These are phyloP conservation scores for Aphanomyces invadans DNA, from an alignment of 352 stramenopile species.

Conservation along the genomic window DNA sequence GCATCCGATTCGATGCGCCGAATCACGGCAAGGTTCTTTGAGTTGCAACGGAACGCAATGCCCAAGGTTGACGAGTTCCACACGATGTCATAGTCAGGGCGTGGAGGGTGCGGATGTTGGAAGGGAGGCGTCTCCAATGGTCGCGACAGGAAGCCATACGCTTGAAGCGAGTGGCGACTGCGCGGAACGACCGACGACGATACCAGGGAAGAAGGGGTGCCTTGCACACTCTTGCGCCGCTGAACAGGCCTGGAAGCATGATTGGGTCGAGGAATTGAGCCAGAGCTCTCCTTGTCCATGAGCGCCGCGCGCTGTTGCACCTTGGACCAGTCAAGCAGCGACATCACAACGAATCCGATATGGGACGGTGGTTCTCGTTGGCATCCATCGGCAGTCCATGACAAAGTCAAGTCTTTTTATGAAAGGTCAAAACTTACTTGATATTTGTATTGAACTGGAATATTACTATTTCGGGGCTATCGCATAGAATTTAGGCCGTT, in stretches of 20 bases:
- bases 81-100: conserved; percentile 15
- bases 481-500: no score
- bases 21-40: conserved; percentile 20
- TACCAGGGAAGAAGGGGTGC: background rate
- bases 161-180: background rate
- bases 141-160: background rate
- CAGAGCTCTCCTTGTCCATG: background rate
- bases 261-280: background rate
- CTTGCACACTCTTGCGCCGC: background rate
- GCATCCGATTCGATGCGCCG: conserved; percentile 13
- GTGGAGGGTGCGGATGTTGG: background rate
- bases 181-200: background rate
- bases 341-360: background rate
- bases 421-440: no score
- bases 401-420: background rate
- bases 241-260: background rate
- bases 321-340: conserved; percentile 3
- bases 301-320: background rate
- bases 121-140: background rate
- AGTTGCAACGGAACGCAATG: conserved; percentile 24
- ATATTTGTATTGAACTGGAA: no score
- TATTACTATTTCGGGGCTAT: no score
- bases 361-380: background rate
- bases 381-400: background rate
- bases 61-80: conserved; percentile 16